Base-by-base conservation (phyloP, 2,329 filamentous ascomycete genomes). In the Periconia sp. region DNA sequence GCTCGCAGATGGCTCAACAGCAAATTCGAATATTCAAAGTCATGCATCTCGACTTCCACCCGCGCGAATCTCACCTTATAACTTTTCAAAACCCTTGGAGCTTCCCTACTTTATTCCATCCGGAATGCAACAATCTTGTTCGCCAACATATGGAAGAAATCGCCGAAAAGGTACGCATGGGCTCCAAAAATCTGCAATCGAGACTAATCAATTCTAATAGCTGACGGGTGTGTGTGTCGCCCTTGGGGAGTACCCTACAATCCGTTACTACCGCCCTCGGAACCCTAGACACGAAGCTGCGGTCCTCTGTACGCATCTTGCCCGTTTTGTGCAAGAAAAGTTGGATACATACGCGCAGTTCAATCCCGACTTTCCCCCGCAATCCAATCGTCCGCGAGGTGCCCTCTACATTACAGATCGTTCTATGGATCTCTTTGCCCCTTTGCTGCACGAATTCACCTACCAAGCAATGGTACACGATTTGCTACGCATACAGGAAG, bases 381-480 rank as follows among this genome's bases (percentile, higher is more conserved):
- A 81, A n/a, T 85, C 85, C 9, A 83, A 85, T 47, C 82, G 93
- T 49, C 93, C 92, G 7, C 88, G 90, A 59, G 91, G 91, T 40
- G 85, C 92, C 0, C 82, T 99, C 0, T 80, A 96, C 65, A 89
- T 99, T 56, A 90, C 92, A 1, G 94, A 97, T 72, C 85, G 94
- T 57, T 91, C 92, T 8, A 94, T 99, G 89, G 94, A 99, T 72
- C 76, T 97, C 3, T 85, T 89, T 76, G 87, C 93, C 0, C 94
- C 94, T 1, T 77, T 97, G 11, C 71, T 97, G 3, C 94, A 99
- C 75, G 94, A 99, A 68, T 97, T 99, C 71, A 97, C 94, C 13
- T 99, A 97, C 72, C 94, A 99, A 74, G 92, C 94, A 47, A 97
- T 99, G 93, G 93, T 91, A 3, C 91, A 97, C 73, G 94, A 99